Percentiles rank a stretch among this genome's conserved stretches.
phyloP scores from a whole-genome alignment of 2,329 filamentous ascomycete species.

The Ophiognomonia clavigignenti-juglandacearum region DNA sequence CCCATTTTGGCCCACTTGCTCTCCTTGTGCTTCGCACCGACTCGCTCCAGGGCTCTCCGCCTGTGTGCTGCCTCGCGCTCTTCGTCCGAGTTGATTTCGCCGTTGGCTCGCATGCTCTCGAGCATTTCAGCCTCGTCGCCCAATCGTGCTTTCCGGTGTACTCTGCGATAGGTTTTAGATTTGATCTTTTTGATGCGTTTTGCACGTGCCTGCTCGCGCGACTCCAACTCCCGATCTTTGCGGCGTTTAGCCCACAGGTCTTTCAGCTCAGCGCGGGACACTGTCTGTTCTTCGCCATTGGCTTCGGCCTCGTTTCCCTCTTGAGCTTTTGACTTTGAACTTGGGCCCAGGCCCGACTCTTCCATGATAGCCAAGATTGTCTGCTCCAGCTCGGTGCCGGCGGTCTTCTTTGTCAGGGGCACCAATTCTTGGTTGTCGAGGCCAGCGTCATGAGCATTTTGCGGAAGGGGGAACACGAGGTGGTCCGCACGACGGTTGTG shows the following conservation, averaged over 20 bases:
- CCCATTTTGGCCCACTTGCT: constrained; percentile 90
- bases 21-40: constrained; percentile 79
- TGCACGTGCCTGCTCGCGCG: constrained; percentile 80
- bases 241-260: constrained; percentile 71
- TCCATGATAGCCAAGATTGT: constrained; percentile 86
- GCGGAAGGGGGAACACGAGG: constrained; percentile 77
- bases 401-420: constrained; percentile 58
- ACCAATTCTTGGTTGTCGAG: constrained; percentile 59
- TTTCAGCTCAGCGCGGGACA: constrained; percentile 65
- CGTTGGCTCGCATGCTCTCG: constrained; percentile 48
- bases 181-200: constrained; percentile 99
- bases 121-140: constrained; percentile 48
- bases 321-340: constrained; percentile 44
- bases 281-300: constrained; percentile 65
- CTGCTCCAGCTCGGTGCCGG: constrained; percentile 76
- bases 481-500: constrained; percentile 89
- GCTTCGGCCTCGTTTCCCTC: constrained; percentile 58
- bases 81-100: constrained; percentile 59
- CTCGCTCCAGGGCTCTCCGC: constrained; percentile 74
- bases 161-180: constrained; percentile 87
- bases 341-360: constrained; percentile 70
- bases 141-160: constrained; percentile 73
- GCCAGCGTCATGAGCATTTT: constrained; percentile 59
- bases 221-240: constrained; percentile 76
- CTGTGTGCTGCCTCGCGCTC: constrained; percentile 65